Percentiles rank a stretch among this genome's conserved stretches.
Conservation (phyloP, 768 basidiomycete species). For the Sarcodon sp. region DNA sequence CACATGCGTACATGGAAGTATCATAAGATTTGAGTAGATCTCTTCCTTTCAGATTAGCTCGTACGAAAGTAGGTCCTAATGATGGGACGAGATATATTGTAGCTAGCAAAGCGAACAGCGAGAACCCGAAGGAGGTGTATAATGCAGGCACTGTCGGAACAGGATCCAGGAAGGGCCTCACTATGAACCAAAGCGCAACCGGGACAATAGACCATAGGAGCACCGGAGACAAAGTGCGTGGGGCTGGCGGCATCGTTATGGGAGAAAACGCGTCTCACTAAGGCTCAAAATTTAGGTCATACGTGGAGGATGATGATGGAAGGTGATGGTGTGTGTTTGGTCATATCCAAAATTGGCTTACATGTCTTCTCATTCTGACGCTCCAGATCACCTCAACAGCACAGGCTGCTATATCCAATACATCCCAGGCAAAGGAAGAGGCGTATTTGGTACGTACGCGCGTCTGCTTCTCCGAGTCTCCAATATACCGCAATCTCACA, state of each 20-base stretch:
- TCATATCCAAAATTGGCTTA: not conserved
- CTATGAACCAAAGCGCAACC: slow-evolving; percentile 58
- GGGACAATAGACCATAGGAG: slow-evolving; percentile 24
- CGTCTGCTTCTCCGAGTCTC: not conserved
- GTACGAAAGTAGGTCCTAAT: slow-evolving; percentile 68
- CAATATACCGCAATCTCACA: not conserved
- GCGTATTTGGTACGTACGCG: slow-evolving; percentile 42
- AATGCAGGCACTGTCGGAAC: slow-evolving; percentile 58
- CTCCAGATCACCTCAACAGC: slow-evolving; percentile 26
- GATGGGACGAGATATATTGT: slow-evolving; percentile 74
- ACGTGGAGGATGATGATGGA: too few species aligned
- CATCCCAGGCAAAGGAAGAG: slow-evolving; percentile 38
- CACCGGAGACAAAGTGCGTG: too few species aligned
- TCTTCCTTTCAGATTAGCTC: slow-evolving; percentile 70
- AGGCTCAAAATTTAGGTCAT: too few species aligned
- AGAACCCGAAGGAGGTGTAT: slow-evolving; percentile 72
- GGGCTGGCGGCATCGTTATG: too few species aligned
- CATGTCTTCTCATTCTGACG: not conserved
- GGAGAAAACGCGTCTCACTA: too few species aligned
- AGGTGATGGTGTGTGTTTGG: too few species aligned
- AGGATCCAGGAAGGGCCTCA: slow-evolving; percentile 61
- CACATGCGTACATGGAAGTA: slow-evolving; percentile 47
- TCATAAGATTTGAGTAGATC: slow-evolving; percentile 80
- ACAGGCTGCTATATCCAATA: slow-evolving; percentile 34
- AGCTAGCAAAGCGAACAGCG: slow-evolving; percentile 68